Evolutionary conservation across 306 rosid species (phyloP), one percentile per base, ranked within the genome.

Genomic region (Trichosanthes truncata): DNA sequence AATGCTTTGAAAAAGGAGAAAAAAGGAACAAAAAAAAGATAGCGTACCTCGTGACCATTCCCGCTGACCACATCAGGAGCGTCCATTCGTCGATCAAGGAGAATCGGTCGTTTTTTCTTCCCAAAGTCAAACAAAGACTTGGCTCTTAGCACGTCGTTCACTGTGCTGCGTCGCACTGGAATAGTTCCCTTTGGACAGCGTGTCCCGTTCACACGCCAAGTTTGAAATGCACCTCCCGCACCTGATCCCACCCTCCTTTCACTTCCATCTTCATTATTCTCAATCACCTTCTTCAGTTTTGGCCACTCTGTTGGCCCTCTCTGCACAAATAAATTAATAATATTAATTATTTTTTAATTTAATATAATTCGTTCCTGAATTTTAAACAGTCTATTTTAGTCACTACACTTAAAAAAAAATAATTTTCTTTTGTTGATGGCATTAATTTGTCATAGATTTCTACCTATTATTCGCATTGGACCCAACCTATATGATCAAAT

Each of bases 131-230:
- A 91, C 84, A 93, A 84, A 35, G 98, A 95, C 87, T 91, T 95
- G 5, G 93, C 87, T 85, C 98, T 86, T 62, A 92, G 72, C 31
- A 90, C 96, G 45, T 92, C 97, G 15, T 51, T 49, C 80, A 84
- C 86, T 6, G 83, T 79, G 85, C 91, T 90, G 43, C 94, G 88
- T 76, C 98, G 85, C 85, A 93, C 81, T 0, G 99, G 97, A 77
- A 96, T 85, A n/a, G 89, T 96, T 26, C 98, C 98, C 71, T 81
- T 86, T 0, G 96, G 97, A 73, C 99, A 96, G 36, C 84, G 43
- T 7, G 96, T 96, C 78, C 98, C 94, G 40, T 96, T 96, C 77
- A 57, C 79, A 76, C 91, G 96, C 99, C 97, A 96, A 91, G 78
- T 90, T 80, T 95, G 97, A 89, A 88, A 84, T 69, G 82, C 87